Base-by-base conservation (phyloP, 768 basidiomycete genomes). In the Leucocoprinus leucothites region DNA sequence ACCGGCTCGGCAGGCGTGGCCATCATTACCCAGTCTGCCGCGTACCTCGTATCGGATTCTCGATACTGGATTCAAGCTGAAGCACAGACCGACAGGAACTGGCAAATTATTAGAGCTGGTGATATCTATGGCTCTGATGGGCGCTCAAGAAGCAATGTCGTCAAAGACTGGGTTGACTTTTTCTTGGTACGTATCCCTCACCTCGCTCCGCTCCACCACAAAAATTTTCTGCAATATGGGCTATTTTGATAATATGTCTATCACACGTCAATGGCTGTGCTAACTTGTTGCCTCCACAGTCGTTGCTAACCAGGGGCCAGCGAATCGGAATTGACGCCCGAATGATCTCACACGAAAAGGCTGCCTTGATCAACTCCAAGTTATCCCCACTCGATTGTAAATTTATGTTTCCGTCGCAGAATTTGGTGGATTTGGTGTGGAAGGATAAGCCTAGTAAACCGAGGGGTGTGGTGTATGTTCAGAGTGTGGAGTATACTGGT, bases 261-360 rank as follows among this genome's bases (percentile, higher is more conserved):
- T 31, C 6, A 31, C 31, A 31, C 11, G n/a, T n/a, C n/a, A n/a
- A 31, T 31, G 31, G 31, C 31, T 31, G 31, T 31, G 31, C 31
- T 31, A 31, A 31, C 31, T 31, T 31, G 31, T 31, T 31, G 31
- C 31, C 31, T 11, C 31, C 11, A 38, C 26, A 48, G 43, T 45
- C 73, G 70, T 56, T 61, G 59, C 78, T 79, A 62, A 69, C 75
- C 63, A 63, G 67, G 47, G 73, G 73, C 41, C 66, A 77, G 24
- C 76, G 82, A 61, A 82, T 95, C 47, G 94, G 93, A 11, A 79
- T 95, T 52, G 94, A 96, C 67, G 87, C 91, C 2, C 84, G 89
- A 14, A 87, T 93, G 82, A 71, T 94, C 52, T 81, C 90, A 0
- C 82, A 89, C 63, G 82, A 86, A 63, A 85, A 84, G 56, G 87